Percentiles rank a stretch among this genome's conserved stretches.
Evolutionary conservation across 176 grass and related monocot genomes (phyloP).

Genomic region (Oryza officinalis): DNA sequence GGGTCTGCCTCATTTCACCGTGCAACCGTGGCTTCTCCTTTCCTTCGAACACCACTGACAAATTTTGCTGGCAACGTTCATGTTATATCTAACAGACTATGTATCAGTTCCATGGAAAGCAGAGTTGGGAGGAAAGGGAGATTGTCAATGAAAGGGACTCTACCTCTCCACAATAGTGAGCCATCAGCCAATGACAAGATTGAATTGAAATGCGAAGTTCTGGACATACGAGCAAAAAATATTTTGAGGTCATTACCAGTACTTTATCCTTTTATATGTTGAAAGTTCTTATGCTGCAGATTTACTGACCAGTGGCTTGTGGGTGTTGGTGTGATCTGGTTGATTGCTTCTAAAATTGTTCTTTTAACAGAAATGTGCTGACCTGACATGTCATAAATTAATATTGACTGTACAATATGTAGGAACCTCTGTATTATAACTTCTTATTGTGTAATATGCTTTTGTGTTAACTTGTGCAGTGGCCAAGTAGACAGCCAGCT

Average conservation of each 20-base stretch:
- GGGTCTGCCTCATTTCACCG: conserved; percentile 95
- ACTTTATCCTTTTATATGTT: conserved; percentile 23
- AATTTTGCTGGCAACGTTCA: conserved; percentile 82
- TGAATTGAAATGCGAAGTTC: conserved; percentile 99
- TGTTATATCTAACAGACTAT: conserved; percentile 84
- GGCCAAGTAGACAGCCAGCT: conserved; percentile 92
- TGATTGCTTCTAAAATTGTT: conserved; percentile 15
- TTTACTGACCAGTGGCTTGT: conserved; percentile 18
- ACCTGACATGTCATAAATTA: conserved; percentile 14
- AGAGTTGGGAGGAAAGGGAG: conserved; percentile 92
- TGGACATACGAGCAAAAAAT: conserved; percentile 94
- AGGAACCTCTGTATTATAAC: not conserved
- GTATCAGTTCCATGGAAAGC: conserved; percentile 89
- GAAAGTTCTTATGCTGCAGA: not conserved
- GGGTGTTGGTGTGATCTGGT: conserved; percentile 17
- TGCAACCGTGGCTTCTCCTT: conserved; percentile 82
- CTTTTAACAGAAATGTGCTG: conserved; percentile 11
- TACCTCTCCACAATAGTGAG: conserved; percentile 82
- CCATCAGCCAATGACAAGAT: conserved; percentile 77
- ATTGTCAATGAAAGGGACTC: conserved; percentile 86
- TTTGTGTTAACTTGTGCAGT: conserved; percentile 52
- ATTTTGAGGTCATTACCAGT: conserved; percentile 68
- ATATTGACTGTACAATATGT: conserved; percentile 17
- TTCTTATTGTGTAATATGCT: conserved; percentile 27
- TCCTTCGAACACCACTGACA: conserved; percentile 78